phyloP scores from a whole-genome alignment of 2,329 filamentous ascomycete genomes.

The Fusarium secorum region DNA sequence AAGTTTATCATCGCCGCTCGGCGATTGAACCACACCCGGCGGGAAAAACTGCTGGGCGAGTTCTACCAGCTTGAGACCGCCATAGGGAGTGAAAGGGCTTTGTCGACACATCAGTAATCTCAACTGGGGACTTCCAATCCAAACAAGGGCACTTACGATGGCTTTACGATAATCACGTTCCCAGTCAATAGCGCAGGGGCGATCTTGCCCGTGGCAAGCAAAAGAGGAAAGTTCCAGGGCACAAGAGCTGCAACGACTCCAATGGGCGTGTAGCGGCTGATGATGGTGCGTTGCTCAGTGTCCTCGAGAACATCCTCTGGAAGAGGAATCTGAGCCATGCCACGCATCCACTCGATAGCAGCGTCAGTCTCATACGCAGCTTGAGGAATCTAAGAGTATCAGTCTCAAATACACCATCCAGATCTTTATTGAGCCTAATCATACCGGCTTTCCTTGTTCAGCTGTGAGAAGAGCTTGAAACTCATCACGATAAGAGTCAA shows the following conservation, averaged over 20 bases:
- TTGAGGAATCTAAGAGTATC: constrained; percentile 13
- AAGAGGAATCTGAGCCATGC: constrained; percentile 38
- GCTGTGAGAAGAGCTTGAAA: constrained; percentile 37
- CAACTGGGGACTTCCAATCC: accelerated
- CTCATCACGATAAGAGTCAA: constrained; percentile 24
- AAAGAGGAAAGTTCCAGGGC: constrained; percentile 65
- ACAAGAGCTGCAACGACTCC: constrained; percentile 57
- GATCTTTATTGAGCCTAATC: accelerated
- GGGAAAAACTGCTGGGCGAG: constrained; percentile 65
- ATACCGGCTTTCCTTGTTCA: constrained; percentile 45
- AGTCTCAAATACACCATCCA: accelerated
- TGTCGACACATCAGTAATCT: accelerated
- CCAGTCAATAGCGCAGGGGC: constrained; percentile 64
- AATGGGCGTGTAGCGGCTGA: constrained; percentile 50
- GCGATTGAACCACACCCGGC: constrained; percentile 66
- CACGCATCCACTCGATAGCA: constrained; percentile 41
- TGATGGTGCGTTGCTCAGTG: constrained; percentile 40
- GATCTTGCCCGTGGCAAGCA: constrained; percentile 62
- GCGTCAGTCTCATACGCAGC: constrained; percentile 38
- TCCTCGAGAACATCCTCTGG: constrained; percentile 52
- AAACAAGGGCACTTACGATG: constrained; percentile 46
- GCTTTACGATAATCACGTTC: constrained; percentile 64
- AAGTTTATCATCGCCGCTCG: constrained; percentile 67
- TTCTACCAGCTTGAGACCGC: constrained; percentile 66
- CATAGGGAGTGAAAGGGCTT: constrained; percentile 63